phyloP scores from a whole-genome alignment of 768 basidiomycete genomes.

The Gloeostereum incarnatum region DNA sequence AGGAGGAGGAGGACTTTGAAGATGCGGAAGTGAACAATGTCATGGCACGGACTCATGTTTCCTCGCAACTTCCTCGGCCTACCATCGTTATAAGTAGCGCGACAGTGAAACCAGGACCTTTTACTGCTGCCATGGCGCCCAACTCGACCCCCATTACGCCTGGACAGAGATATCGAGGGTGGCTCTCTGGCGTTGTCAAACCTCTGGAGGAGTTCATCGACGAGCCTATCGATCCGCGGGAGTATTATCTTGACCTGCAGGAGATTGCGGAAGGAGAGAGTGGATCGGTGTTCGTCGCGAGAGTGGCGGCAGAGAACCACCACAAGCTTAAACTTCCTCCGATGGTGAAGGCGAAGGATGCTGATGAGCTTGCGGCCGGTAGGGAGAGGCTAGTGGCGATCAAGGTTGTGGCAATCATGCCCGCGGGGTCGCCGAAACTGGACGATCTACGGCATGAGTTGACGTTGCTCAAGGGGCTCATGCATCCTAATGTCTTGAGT shows the following conservation, averaged over 20 bases:
- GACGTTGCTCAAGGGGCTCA: slow-evolving; percentile 41
- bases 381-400: slow-evolving; percentile 54
- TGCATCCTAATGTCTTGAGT: slow-evolving; percentile 53
- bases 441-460: slow-evolving; percentile 55
- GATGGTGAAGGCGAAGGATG: slow-evolving; percentile 26
- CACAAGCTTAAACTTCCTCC: slow-evolving; percentile 30
- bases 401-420: slow-evolving; percentile 59
- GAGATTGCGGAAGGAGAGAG: slow-evolving; percentile 83
- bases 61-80: too few relatives aligned
- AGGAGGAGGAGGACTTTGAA: slow-evolving; percentile 8
- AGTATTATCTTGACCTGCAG: slow-evolving; percentile 55
- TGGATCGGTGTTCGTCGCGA: slow-evolving; percentile 54
- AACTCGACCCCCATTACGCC: slow-evolving; percentile 16
- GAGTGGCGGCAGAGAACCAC: slow-evolving; percentile 20
- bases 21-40: neutral
- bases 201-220: slow-evolving; percentile 59
- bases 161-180: slow-evolving; percentile 44
- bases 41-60: too few relatives aligned
- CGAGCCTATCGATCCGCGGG: slow-evolving; percentile 48
- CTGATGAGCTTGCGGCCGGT: slow-evolving; percentile 21
- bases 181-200: slow-evolving; percentile 51
- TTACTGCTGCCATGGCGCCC: slow-evolving; percentile 11
- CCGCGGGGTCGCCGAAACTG: slow-evolving; percentile 52
- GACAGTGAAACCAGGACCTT: slow-evolving; percentile 10
- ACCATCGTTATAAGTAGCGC: slow-evolving; percentile 24